Base-by-base conservation (phyloP, 768 basidiomycete genomes). In the Phaffia australis region DNA sequence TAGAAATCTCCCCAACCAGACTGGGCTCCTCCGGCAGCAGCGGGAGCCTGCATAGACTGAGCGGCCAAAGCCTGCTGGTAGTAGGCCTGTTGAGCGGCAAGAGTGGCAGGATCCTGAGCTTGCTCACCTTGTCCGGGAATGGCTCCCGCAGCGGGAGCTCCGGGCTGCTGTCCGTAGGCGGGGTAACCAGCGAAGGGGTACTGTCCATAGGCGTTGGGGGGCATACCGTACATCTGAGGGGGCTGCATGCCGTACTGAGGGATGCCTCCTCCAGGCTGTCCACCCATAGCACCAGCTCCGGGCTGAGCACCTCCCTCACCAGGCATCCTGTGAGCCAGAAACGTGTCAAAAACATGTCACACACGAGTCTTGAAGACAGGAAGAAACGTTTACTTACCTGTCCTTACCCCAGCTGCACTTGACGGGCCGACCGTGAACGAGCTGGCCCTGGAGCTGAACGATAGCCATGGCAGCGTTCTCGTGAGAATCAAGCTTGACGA, bases 351-450 rank as follows among this genome's bases (percentile, higher is more conserved):
- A n/a, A n/a, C n/a, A n/a, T n/a, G n/a, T 25, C 8, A 56, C 7
- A 56, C 18, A 56, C 27, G 56, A 21, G 27, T 25, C 56, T 29
- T 19, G 25, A 56, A 7, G n/a, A 56, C 9, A 25, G 6, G 9
- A 11, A 30, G 29, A 56, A 35, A 69, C 69, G 72, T 23, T 67
- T 70, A 32, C 18, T 42, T 71, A 62, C 54, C 89, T 83, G 76
- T 97, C 94, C 78, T 97, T 98, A 65, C 95, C 95, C 95, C 95
- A 99, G 73, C 89, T 91, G 77, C 90, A 94, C 79, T 97, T 98
- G 81, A 98, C 90, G 9, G 93, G 91, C 49, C 95, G 80, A 57
- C 94, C 94, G 71, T 99, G 95, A 30, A 99, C 89, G 82, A 91
- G 88, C 79, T 92, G 89, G 63, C 94, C 93, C 77, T 94, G 90